Base-by-base conservation (phyloP, 306 rosid species). In the Arachis hypogaea region DNA sequence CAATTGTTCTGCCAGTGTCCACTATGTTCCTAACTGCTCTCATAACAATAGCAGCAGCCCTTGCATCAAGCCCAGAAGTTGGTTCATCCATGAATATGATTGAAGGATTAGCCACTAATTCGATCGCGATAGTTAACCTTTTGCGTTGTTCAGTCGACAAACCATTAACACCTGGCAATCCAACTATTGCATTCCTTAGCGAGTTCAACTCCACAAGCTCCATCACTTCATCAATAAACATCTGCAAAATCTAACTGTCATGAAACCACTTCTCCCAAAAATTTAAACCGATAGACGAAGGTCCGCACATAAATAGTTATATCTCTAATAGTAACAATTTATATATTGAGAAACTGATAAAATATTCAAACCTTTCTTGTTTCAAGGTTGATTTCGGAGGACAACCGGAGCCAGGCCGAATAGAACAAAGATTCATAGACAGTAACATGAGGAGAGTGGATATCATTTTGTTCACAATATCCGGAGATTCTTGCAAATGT, bases 401-500 rank as follows among this genome's bases (percentile, higher is more conserved):
- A 59, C 71, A 87, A 82, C 45, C 88, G 83, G 51, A 86, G 84
- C 88, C 88, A 77, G n/a, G 88, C 84, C 33, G 90, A 86, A 45
- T 79, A 86, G 73, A 84, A 71, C 78, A 86, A 76, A 28, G 90
- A 86, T 73, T 87, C 88, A 11, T 81, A 81, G 2, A 79, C 76
- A 0, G 91, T 86, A 57, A 86, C 91, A 81, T 84, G 54, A 61
- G 91, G 88, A 84, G 91, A 84, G 71, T 86, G 91, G 22, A 90
- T 92, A 75, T 92, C 94, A 66, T 85, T 90, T 74, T 92, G 96
- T 60, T 92, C 96, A 49, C 96, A 92, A 46, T 92, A 92, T 44
- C 98, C 98, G 1, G 89, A 92, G 65, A 92, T 82, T 66, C 97
- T 82, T 44, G 96, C 92, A 80, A 89, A 92, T 1, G 96, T 88